Base-by-base conservation (phyloP, 169 alveolate species). In the Prorocentrum cordatum region DNA sequence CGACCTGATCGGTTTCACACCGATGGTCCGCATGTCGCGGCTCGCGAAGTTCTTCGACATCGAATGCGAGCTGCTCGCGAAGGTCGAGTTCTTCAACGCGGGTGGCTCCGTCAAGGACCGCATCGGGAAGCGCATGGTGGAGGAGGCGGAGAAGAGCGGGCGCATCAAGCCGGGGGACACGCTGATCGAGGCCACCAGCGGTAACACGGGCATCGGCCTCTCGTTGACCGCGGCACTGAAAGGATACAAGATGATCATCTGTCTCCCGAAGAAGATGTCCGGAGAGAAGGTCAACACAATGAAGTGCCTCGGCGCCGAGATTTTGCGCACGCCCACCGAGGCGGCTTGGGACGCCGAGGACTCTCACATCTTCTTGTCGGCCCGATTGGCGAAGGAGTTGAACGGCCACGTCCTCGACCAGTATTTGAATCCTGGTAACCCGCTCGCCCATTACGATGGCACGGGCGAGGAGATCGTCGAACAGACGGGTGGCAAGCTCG, bases 131-230 rank as follows among this genome's bases (percentile, higher is more conserved):
- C n/a, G n/a, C n/a, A n/a, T 42, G 54, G 16, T 16, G 54, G n/a
- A 42, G 54, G 54, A 42, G 16, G 31, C 79, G 26, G 97, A 95
- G 93, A 92, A 92, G 85, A 77, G 92, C 32, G 98, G 98, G 32
- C 93, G 92, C 68, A 80, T 96, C 68, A 91, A 94, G 80, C 89
- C 94, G 50, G 97, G 97, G 20, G 96, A 94, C 80, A 94, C 95
- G 20, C 92, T 97, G 70, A 94, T 97, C 38, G 99, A 97, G 93
- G 96, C 99, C 42, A 96, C 98, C 29, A 87, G 95, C 85, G 99
- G 99, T 20, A 97, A 97, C 93, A 97, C 99, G 4, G 99, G 99
- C 45, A 94, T 97, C 27, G 98, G 98, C 0, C 86, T 96, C 16
- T 94, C 97, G 66, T 92, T 96, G 93, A 95, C 95, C 66, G 96